Base-by-base conservation (phyloP, 2,329 filamentous ascomycete species). In the Aspergillus ochraceoroseus region DNA sequence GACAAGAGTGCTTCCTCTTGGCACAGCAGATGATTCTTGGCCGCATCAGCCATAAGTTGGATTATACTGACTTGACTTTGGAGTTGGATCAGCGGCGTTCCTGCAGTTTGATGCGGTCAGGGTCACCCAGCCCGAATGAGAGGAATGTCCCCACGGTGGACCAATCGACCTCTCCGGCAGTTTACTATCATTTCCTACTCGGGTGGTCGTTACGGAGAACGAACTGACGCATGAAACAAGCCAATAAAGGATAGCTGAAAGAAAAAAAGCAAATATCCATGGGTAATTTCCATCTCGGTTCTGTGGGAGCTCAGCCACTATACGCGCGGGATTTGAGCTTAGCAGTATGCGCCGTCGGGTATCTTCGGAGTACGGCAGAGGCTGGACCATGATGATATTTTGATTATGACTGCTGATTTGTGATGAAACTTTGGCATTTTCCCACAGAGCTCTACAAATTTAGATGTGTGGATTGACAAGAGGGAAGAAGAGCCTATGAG, bases 41-140 rank as follows among this genome's bases (percentile, higher is more conserved):
- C 51, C 35, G 41, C 39, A 33, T 42, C 15, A 23, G 43, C 46
- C 43, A 47, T 43, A 15, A 38, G 26, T 22, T 23, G 40, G 39
- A 29, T 32, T 32, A 23, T 39, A 15, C 39, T 32, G 35, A 39
- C 30, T 38, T 41, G 42, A 35, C 32, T 13, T 28, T 29, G 32
- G 41, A 12, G 25, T 32, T 43, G 42, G 42, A 47, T 38, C 49
- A 46, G 51, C 47, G 47, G 47, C 51, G 47, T 54, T 52, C 51
- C 51, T 52, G 51, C 51, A 48, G 44, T 49, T 17, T 26, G 29
- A 37, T 34, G 40, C 36, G 30, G 20, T 15, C 25, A 29, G 25
- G 14, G 19, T 26, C 25, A 7, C 14, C 11, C 25, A 15, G 32
- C 13, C 22, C 23, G 5, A 7, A 33, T 33, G 31, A 19, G 31